Conservation (phyloP, 345 rosid species). For the Geranium rotundifolium region DNA sequence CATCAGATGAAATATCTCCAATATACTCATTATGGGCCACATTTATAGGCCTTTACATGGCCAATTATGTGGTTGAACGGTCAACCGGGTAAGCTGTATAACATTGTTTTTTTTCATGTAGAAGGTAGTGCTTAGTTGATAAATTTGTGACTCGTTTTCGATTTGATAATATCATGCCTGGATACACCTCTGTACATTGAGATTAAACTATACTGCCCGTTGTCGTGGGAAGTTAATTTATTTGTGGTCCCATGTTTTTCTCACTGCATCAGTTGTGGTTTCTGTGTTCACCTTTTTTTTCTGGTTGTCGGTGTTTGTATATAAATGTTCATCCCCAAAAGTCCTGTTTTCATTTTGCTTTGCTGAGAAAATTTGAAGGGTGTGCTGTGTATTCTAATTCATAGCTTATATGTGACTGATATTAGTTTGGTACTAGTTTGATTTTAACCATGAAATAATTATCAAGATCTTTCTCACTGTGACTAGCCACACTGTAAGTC, state of each 20-base stretch:
- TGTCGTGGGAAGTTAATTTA: neutral
- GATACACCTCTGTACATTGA: neutral
- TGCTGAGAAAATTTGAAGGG: neutral
- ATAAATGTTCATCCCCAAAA: neutral
- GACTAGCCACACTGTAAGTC: no score
- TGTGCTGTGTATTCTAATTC: neutral
- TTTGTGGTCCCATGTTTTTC: neutral
- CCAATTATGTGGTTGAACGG: conserved; percentile 94
- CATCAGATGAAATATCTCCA: conserved; percentile 92
- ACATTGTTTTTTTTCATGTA: conserved; percentile 1
- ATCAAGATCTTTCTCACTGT: no score
- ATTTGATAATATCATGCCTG: neutral
- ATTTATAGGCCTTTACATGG: conserved; percentile 94
- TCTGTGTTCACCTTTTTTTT: neutral
- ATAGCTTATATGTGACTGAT: no score
- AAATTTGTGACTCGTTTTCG: neutral
- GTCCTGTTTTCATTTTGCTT: neutral
- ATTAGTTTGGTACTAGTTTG: no score
- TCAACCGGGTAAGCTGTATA: conserved; percentile 73
- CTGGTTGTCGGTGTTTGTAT: neutral
- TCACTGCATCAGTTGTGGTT: neutral
- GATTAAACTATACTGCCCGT: no score
- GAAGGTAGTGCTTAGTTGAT: neutral
- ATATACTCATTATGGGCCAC: conserved; percentile 98
- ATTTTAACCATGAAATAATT: no score